phyloP scores from a whole-genome alignment of 306 rosid genomes.

The Albizia julibrissin region DNA sequence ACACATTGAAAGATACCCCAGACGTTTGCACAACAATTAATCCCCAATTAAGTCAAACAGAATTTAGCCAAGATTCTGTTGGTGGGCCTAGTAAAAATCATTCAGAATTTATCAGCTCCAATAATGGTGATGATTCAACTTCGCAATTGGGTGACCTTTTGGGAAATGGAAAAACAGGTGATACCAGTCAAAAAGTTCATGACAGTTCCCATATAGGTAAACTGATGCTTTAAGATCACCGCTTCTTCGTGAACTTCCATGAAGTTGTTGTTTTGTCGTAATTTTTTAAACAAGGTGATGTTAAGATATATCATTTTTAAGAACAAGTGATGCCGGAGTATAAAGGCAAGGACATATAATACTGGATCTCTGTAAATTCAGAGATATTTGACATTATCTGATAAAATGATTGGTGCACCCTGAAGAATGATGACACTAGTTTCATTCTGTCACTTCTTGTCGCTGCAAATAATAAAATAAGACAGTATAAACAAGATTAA shows the following conservation, averaged over 20 bases:
- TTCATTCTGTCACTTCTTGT: not conserved
- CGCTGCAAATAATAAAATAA: slow-evolving; percentile 12
- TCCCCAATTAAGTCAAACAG: slow-evolving; percentile 42
- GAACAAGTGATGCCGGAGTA: slow-evolving; percentile 25
- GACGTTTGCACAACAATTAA: slow-evolving; percentile 42
- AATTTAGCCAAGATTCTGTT: slow-evolving; percentile 45
- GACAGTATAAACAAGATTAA: not conserved
- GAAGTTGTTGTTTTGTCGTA: slow-evolving; percentile 20
- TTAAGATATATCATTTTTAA: not conserved
- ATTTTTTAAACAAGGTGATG: slow-evolving; percentile 26
- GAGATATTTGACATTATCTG: not conserved
- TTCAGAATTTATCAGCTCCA: slow-evolving; percentile 42
- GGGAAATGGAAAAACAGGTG: slow-evolving; percentile 47
- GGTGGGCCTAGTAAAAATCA: slow-evolving; percentile 43
- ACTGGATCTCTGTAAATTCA: slow-evolving; percentile 19
- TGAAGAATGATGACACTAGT: slow-evolving; percentile 8
- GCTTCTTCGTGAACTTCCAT: slow-evolving; percentile 29
- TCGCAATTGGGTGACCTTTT: slow-evolving; percentile 34
- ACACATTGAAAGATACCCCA: slow-evolving; percentile 40
- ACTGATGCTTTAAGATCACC: slow-evolving; percentile 26
- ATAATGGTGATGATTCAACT: slow-evolving; percentile 42
- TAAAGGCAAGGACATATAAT: slow-evolving; percentile 5
- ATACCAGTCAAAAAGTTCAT: slow-evolving; percentile 47
- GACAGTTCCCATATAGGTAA: slow-evolving; percentile 47
- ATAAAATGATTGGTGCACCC: not conserved